phyloP scores from a whole-genome alignment of 768 basidiomycete species.

The Mycena epipterygia region DNA sequence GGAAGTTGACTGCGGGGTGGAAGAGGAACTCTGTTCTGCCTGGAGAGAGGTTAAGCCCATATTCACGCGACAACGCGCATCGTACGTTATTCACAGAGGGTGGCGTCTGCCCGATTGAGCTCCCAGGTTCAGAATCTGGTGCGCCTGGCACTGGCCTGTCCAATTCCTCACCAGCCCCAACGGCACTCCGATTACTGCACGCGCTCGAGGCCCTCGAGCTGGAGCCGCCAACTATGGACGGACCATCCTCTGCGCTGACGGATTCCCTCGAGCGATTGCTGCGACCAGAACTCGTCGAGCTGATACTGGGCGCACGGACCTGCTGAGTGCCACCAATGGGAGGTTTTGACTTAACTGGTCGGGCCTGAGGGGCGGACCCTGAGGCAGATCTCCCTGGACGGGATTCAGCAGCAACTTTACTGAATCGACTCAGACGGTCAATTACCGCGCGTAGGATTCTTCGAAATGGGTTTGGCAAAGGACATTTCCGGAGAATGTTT shows the following conservation, averaged over 20 bases:
- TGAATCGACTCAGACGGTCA: neutral
- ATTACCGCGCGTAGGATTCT: constrained; percentile 26
- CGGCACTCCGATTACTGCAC: constrained; percentile 3
- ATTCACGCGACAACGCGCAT: constrained; percentile 15
- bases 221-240: neutral
- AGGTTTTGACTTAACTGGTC: constrained; percentile 14
- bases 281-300: constrained; percentile 22
- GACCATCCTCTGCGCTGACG: neutral
- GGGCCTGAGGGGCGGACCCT: neutral
- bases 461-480: constrained; percentile 23
- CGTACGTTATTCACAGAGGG: constrained; percentile 1
- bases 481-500: constrained; percentile 8
- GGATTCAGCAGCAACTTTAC: neutral
- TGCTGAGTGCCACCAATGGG: neutral
- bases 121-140: neutral
- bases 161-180: neutral
- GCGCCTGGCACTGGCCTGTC: neutral
- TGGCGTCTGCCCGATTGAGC: neutral
- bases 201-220: constrained; percentile 17
- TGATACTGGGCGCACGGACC: constrained; percentile 23
- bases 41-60: neutral
- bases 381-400: constrained; percentile 23
- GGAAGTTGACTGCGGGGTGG: constrained; percentile 43
- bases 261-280: neutral
- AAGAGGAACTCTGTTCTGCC: constrained; percentile 15